Conservation (phyloP, 768 basidiomycete genomes). For the Leccinellum albellum region DNA sequence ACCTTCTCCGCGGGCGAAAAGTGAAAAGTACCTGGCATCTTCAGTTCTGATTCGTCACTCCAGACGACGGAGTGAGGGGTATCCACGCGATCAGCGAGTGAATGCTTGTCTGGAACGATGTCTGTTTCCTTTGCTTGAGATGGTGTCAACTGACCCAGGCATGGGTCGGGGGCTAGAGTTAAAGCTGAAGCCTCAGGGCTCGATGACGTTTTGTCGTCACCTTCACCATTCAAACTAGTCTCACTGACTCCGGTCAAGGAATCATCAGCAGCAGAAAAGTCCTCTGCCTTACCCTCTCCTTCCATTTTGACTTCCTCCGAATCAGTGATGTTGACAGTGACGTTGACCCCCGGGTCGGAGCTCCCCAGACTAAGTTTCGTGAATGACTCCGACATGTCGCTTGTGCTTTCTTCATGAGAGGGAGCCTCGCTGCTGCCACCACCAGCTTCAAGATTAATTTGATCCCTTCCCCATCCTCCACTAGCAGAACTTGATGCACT, state of each 20-base stretch:
- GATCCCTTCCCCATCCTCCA: constrained; percentile 37
- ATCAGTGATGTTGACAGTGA: constrained; percentile 38
- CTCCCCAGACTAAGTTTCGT: constrained; percentile 29
- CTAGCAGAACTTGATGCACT: constrained; percentile 31
- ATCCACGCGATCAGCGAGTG: neutral
- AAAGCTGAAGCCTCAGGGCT: neutral
- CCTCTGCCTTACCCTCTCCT: constrained; percentile 24
- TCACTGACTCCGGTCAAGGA: constrained; percentile 20
- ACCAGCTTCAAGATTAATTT: constrained; percentile 23
- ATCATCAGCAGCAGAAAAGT: constrained; percentile 14
- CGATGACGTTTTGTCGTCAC: neutral
- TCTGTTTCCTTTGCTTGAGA: neutral
- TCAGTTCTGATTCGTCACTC: constrained; percentile 33
- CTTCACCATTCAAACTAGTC: constrained; percentile 11
- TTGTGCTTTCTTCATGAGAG: constrained; percentile 32
- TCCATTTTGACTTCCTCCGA: constrained; percentile 25
- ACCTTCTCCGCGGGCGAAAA: constrained; percentile 11
- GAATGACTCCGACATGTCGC: constrained; percentile 19
- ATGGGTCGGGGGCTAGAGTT: neutral
- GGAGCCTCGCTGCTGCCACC: constrained; percentile 30
- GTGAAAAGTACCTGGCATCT: constrained; percentile 55
- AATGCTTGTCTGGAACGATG: neutral
- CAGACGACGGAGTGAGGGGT: neutral
- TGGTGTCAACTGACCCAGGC: neutral
- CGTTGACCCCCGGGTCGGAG: constrained; percentile 37